Evolutionary conservation across 805 yeast species (phyloP).

Genomic region (Metschnikowia drakensbergensis): DNA sequence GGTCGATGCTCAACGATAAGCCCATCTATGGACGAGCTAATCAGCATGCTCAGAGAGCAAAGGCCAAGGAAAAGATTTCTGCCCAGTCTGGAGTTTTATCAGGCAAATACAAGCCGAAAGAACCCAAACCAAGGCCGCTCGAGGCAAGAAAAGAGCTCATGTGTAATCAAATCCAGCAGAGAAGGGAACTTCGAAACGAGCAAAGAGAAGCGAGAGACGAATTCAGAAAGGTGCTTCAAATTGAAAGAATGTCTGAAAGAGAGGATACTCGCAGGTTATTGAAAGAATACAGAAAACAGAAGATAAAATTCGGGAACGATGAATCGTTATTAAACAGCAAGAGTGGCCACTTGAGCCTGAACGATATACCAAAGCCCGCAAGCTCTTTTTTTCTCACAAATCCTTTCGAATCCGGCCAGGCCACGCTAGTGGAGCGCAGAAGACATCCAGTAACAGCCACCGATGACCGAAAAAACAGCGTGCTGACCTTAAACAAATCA

Average conservation of each 20-base stretch:
- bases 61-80: conserved; percentile 3
- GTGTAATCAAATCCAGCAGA: neutral
- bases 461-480: conserved; percentile 4
- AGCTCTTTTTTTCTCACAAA: conserved; percentile 5
- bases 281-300: conserved; percentile 8
- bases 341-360: neutral
- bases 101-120: conserved; percentile 5
- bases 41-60: conserved; percentile 15
- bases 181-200: conserved; percentile 4
- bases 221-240: neutral
- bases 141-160: neutral
- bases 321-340: neutral
- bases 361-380: neutral
- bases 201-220: conserved; percentile 1
- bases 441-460: neutral
- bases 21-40: conserved; percentile 42
- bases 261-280: conserved; percentile 9
- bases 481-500: neutral
- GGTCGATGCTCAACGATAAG: conserved; percentile 30
- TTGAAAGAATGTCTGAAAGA: conserved; percentile 5
- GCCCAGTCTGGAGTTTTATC: conserved; percentile 11
- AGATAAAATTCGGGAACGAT: neutral
- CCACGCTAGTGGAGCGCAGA: conserved; percentile 12
- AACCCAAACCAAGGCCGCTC: neutral
- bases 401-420: conserved; percentile 15